A percentile compares a stretch with the other conserved stretches of the same genome.
Evolutionary conservation across 2,329 filamentous ascomycete genomes (phyloP).

Genomic region (Trichoderma hamatum): DNA sequence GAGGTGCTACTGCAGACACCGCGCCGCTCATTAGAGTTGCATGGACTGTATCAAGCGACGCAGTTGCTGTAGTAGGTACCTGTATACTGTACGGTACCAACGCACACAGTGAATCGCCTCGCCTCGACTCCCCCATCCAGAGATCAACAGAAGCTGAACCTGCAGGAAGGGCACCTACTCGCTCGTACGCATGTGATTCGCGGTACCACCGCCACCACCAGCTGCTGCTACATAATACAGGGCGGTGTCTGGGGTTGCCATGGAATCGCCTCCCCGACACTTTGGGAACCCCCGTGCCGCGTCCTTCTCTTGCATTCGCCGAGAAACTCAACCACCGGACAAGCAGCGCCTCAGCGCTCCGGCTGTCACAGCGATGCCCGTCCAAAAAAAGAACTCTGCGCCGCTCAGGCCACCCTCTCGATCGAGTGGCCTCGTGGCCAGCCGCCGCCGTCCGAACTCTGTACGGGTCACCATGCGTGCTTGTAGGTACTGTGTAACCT

Average conservation of each 20-base stretch:
- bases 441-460: constrained; percentile 9
- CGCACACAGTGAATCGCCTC: neutral
- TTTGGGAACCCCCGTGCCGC: neutral
- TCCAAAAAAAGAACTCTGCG: neutral
- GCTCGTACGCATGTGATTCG: neutral
- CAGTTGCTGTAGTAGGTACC: too few species aligned
- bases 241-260: neutral
- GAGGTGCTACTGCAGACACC: neutral
- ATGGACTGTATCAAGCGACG: too few species aligned
- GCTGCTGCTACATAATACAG: neutral
- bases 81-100: too few species aligned
- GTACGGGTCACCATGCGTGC: neutral
- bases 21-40: neutral
- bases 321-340: neutral
- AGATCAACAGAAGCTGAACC: neutral
- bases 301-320: neutral
- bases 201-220: neutral
- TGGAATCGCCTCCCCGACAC: neutral
- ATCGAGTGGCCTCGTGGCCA: constrained; percentile 20
- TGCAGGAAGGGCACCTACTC: neutral
- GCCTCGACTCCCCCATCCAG: neutral
- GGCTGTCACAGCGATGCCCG: neutral
- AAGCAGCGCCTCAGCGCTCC: neutral
- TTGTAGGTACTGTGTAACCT: neutral
- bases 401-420: constrained; percentile 14